Evolutionary conservation across 192 early-diverging fungal species (phyloP), one percentile per base, ranked within the genome.

Genomic region (Allomyces javanicus): DNA sequence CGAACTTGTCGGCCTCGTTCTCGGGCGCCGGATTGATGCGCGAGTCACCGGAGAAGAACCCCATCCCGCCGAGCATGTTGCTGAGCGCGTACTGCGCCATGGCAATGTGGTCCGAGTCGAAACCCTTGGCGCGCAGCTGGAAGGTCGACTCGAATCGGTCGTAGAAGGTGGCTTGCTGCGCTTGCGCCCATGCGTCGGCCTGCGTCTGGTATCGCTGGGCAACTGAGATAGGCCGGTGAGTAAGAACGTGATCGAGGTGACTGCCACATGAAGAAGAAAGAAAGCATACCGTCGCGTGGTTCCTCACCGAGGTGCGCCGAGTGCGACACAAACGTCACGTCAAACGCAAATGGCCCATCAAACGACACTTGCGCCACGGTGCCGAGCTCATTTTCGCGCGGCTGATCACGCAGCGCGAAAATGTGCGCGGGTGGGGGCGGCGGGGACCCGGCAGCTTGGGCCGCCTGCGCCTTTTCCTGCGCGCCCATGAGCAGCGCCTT

Each of bases 51-150:
- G 73, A 66, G 63, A 73, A 73, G 66, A 76, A 90, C 70, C 94
- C 94, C 25, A 97, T 86, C 1, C 92, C 92, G 64, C 94, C 92
- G 12, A 97, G 33, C 66, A 97, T 74, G 69, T 92, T 93, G 67
- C 87, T 87, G 40, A 93, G 66, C 23, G 86, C 77, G 14, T 78
- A 79, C 68, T 89, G 78, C 4, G 85, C 94, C 73, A 93, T 87
- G 21, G 78, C 71, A 55, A 89, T 66, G 65, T 90, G 75, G 0
- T 79, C 73, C 3, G 71, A 33, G n/a, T 40, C 33, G 69, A 70
- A 76, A 24, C 69, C 73, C 61, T 75, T 74, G 14, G 71, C 72
- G 17, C 61, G 58, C 6, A 83, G 68, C 4, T 63, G 27, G 64
- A 83, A 83, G 7, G 70, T 71, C 21, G 58, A 50, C 24, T 67